Evolutionary conservation across 495 filamentous ascomycete species (phyloP).

Genomic region (Acidomyces sp.): DNA sequence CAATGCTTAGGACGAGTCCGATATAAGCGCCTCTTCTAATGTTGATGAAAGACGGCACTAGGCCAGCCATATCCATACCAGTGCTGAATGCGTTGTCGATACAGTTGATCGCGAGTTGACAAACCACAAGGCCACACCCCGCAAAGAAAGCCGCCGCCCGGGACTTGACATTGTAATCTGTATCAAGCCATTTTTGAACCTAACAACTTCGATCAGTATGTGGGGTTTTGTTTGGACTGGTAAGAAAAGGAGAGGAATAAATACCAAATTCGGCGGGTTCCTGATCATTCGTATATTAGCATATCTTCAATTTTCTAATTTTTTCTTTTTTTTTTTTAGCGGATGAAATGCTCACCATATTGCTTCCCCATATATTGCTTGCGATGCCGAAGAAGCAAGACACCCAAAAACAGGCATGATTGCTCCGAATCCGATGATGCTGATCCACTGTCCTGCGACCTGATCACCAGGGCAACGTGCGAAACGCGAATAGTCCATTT

Average conservation of each 20-base stretch:
- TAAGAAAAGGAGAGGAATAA: too few species aligned
- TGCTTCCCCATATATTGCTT: slow-evolving; percentile 31
- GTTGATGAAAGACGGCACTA: slow-evolving; percentile 40
- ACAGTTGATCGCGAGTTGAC: slow-evolving; percentile 35
- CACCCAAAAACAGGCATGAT: slow-evolving; percentile 11
- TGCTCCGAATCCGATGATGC: slow-evolving; percentile 24
- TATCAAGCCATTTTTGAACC: slow-evolving; percentile 7
- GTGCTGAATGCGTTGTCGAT: slow-evolving; percentile 52
- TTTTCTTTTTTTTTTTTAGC: too few species aligned
- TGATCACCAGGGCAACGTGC: slow-evolving; percentile 22
- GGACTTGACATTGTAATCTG: slow-evolving; percentile 11
- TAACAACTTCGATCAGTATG: too few species aligned
- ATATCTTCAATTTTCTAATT: too few species aligned
- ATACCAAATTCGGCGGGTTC: too few species aligned
- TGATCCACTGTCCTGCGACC: slow-evolving; percentile 24
- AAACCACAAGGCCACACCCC: slow-evolving; percentile 32
- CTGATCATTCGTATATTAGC: too few species aligned
- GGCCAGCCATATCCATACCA: slow-evolving; percentile 48
- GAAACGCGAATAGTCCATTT: slow-evolving; percentile 31
- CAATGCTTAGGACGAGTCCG: slow-evolving; percentile 43
- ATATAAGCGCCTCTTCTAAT: slow-evolving; percentile 50
- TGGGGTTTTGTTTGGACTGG: too few species aligned
- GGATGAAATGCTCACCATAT: slow-evolving; percentile 18
- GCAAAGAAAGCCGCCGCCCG: slow-evolving; percentile 24
- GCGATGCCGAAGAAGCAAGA: slow-evolving; percentile 22